phyloP scores from a whole-genome alignment of 129 eudicot genomes.

The Ambrosia artemisiifolia region DNA sequence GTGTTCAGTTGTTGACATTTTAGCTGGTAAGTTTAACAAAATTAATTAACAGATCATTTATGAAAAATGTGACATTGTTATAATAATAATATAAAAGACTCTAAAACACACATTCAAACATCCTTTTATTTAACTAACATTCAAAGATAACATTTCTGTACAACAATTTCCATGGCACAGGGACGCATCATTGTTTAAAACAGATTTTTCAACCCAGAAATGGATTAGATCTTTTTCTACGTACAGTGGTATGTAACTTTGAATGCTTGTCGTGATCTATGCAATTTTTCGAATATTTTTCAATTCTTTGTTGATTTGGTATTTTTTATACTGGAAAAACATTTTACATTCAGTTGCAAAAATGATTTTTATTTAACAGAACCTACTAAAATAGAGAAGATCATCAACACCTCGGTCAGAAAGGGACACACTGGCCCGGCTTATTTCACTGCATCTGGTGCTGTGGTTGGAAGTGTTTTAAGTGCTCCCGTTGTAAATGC shows the following conservation, averaged over 20 bases:
- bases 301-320: background rate
- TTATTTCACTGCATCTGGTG: constrained; percentile 32
- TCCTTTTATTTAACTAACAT: background rate
- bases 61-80: background rate
- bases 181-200: constrained; percentile 20
- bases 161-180: constrained; percentile 21
- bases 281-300: background rate
- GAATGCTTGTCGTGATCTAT: background rate
- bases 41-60: background rate
- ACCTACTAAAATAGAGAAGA: constrained; percentile 18
- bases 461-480: constrained; percentile 29
- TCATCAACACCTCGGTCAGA: background rate
- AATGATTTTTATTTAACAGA: background rate
- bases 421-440: constrained; percentile 18
- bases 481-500: constrained; percentile 30
- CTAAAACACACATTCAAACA: background rate
- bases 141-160: background rate
- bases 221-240: constrained; percentile 33
- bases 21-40: background rate
- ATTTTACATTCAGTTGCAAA: too few relatives aligned
- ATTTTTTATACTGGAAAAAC: background rate
- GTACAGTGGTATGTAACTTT: constrained; percentile 29
- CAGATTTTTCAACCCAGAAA: constrained; percentile 19
- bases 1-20: background rate
- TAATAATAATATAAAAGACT: background rate